Conservation (phyloP, 768 basidiomycete species). For the Ephemerocybe angulata region DNA sequence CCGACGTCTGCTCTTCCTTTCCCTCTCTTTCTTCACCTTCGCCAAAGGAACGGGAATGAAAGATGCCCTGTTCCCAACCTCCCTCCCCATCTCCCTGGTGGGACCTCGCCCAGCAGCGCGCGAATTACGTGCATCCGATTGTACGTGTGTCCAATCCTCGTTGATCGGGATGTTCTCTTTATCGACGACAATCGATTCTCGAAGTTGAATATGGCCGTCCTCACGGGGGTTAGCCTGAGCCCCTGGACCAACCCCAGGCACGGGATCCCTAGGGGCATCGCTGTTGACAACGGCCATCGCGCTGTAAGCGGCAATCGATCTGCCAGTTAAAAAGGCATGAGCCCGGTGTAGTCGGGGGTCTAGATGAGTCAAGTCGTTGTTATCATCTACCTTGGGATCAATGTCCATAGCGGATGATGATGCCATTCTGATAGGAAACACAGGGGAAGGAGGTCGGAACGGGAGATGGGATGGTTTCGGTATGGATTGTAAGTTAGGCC, state of each 20-base stretch:
- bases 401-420: neutral
- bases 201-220: neutral
- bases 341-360: no score
- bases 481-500: no score
- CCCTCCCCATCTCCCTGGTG: constrained; percentile 49
- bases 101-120: neutral
- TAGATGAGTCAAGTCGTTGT: no score
- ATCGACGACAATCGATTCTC: constrained; percentile 16
- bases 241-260: no score
- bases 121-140: neutral
- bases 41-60: constrained; percentile 22
- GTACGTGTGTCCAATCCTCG: constrained; percentile 40
- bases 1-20: constrained; percentile 42
- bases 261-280: no score
- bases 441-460: neutral
- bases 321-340: no score
- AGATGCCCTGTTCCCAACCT: constrained; percentile 29
- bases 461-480: no score
- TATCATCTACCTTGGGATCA: neutral
- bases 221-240: no score
- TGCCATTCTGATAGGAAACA: neutral
- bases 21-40: constrained; percentile 52
- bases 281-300: neutral
- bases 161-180: constrained; percentile 35
- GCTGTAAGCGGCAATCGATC: neutral